A percentile compares a stretch with the other conserved stretches of the same genome.
phyloP scores from a whole-genome alignment of 768 basidiomycete genomes.

The Steccherinum ochraceum region DNA sequence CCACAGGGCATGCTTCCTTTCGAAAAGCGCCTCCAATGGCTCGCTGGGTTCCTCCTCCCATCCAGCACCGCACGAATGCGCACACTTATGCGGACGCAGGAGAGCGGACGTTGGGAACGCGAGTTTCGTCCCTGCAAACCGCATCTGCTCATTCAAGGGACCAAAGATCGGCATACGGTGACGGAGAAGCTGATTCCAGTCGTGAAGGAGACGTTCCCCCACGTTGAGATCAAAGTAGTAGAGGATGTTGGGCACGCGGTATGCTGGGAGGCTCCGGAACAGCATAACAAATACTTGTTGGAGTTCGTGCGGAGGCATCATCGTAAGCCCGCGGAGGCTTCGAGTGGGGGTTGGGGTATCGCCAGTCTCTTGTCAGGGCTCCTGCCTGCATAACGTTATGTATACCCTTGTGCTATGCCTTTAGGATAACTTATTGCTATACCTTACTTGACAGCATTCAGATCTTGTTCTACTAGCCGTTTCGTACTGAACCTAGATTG shows the following conservation, averaged over 20 bases:
- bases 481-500: too few species aligned
- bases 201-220: background rate
- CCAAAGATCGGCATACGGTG: constrained; percentile 10
- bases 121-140: constrained; percentile 12
- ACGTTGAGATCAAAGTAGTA: constrained; percentile 1
- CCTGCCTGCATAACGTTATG: too few species aligned
- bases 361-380: too few species aligned
- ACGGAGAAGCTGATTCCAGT: background rate
- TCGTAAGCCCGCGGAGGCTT: too few species aligned
- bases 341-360: too few species aligned
- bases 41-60: constrained; percentile 16
- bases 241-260: constrained; percentile 4
- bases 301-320: constrained; percentile 21
- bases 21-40: constrained; percentile 13
- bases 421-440: too few species aligned
- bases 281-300: constrained; percentile 10
- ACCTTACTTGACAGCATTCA: too few species aligned
- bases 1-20: constrained; percentile 11
- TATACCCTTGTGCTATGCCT: too few species aligned
- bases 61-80: constrained; percentile 13
- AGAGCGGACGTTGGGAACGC: constrained; percentile 13
- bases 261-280: constrained; percentile 9
- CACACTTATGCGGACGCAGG: constrained; percentile 14
- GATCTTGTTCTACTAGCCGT: too few species aligned
- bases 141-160: constrained; percentile 19